Conservation (phyloP, 805 yeast genomes). For the Ascoidea rubescens region DNA sequence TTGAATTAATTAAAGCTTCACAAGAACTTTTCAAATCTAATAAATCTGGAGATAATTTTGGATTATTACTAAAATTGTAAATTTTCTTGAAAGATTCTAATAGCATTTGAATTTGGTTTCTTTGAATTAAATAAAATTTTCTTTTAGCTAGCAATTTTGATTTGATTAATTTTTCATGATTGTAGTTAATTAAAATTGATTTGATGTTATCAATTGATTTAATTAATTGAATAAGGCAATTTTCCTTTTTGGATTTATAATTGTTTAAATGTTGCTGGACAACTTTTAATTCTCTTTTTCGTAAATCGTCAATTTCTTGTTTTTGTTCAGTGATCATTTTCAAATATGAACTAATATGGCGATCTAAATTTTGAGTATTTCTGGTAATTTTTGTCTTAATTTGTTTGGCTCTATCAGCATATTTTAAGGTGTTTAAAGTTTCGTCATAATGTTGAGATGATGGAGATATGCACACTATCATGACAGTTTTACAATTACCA, state of each 20-base stretch:
- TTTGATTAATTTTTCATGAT: slow-evolving; percentile 29
- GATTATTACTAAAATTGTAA: slow-evolving; percentile 10
- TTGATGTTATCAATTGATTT: slow-evolving; percentile 29
- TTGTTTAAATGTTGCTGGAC: slow-evolving; percentile 25
- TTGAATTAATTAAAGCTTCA: slow-evolving; percentile 22
- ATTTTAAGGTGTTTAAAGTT: slow-evolving; percentile 78
- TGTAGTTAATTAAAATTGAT: slow-evolving; percentile 26
- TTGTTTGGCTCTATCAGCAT: slow-evolving; percentile 85
- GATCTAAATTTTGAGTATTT: slow-evolving; percentile 60
- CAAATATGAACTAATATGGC: slow-evolving; percentile 76
- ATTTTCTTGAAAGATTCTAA: slow-evolving; percentile 11
- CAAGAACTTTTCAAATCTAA: slow-evolving; percentile 15
- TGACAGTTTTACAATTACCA: slow-evolving; percentile 88
- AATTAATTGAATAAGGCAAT: slow-evolving; percentile 24
- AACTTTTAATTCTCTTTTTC: slow-evolving; percentile 34
- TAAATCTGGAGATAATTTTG: slow-evolving; percentile 14
- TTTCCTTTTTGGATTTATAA: slow-evolving; percentile 21
- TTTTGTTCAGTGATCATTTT: slow-evolving; percentile 76
- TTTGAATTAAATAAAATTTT: slow-evolving; percentile 18
- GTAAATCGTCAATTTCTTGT: slow-evolving; percentile 55
- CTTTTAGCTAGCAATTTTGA: slow-evolving; percentile 32
- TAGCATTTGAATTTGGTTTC: slow-evolving; percentile 17
- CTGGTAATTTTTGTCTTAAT: slow-evolving; percentile 69
- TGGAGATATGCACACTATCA: slow-evolving; percentile 92
- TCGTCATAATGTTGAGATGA: slow-evolving; percentile 83